These are phyloP conservation scores for Helianthus tuberosus DNA, from an alignment of 129 eudicot genomes.

Conservation along the genomic window DNA sequence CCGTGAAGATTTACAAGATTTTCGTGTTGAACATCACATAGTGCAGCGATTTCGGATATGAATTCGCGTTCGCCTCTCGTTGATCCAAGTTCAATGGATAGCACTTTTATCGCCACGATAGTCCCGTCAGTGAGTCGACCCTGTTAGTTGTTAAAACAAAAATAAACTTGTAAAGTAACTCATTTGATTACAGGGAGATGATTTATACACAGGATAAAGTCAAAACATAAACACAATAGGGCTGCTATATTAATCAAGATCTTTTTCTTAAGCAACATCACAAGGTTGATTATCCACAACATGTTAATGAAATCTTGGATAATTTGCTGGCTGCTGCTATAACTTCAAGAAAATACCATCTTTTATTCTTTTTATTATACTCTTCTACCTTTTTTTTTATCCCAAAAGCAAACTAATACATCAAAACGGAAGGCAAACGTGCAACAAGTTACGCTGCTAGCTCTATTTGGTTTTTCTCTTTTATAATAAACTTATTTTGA, in stretches of 20 bases:
- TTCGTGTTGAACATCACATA: conserved; percentile 70
- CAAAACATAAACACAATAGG: neutral
- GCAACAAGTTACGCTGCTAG: too few species aligned
- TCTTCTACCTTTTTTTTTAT: too few species aligned
- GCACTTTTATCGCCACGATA: conserved; percentile 73
- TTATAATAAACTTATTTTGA: too few species aligned
- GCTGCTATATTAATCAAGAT: neutral
- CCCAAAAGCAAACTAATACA: too few species aligned
- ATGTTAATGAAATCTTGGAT: neutral
- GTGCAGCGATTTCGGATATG: conserved; percentile 75
- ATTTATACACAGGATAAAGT: neutral
- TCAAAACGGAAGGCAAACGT: too few species aligned
- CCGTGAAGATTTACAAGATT: conserved; percentile 77
- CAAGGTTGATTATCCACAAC: neutral
- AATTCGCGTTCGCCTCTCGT: conserved; percentile 91
- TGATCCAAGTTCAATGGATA: conserved; percentile 67
- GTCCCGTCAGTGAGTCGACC: conserved; percentile 64
- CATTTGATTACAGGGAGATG: neutral
- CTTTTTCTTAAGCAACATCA: neutral
- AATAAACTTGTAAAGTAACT: neutral
- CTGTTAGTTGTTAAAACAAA: conserved; percentile 29
- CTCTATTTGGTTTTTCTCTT: too few species aligned
- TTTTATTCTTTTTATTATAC: too few species aligned
- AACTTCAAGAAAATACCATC: neutral
- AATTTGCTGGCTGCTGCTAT: neutral